These are phyloP conservation scores for Cenchrus purpureus DNA, from an alignment of 176 grass and related monocot genomes.

Conservation along the genomic window DNA sequence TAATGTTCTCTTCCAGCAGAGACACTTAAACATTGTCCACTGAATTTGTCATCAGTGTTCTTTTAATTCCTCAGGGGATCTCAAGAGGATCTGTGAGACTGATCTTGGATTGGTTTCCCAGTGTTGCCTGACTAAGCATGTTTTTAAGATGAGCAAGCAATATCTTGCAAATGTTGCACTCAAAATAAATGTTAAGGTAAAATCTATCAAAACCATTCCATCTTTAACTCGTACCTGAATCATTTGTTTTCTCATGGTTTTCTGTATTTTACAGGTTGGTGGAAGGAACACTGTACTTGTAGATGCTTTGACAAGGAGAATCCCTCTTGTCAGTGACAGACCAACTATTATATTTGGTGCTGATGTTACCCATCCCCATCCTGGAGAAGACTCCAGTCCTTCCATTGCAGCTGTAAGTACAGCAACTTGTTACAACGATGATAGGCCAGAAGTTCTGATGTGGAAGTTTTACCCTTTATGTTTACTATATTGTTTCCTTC, in stretches of 20 bases:
- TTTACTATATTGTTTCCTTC: background rate
- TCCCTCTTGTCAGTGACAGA: constrained; percentile 81
- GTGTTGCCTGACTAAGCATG: constrained; percentile 95
- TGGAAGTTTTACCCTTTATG: constrained; percentile 1
- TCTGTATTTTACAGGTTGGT: constrained; percentile 62
- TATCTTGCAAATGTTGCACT: constrained; percentile 95
- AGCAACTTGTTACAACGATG: background rate
- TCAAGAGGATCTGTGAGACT: constrained; percentile 96
- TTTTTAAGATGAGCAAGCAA: constrained; percentile 95
- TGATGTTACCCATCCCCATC: constrained; percentile 95
- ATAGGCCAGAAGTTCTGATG: background rate
- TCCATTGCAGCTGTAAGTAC: constrained; percentile 95
- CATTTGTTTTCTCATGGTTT: constrained; percentile 2
- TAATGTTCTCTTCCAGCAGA: constrained; percentile 46
- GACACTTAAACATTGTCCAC: background rate
- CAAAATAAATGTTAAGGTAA: constrained; percentile 96
- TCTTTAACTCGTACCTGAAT: constrained; percentile 3
- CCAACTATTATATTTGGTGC: constrained; percentile 97
- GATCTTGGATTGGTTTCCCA: constrained; percentile 97
- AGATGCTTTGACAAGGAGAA: constrained; percentile 78
- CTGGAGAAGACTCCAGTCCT: constrained; percentile 93
- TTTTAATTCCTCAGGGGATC: constrained; percentile 62
- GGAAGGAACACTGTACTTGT: constrained; percentile 91
- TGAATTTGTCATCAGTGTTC: constrained; percentile 24
- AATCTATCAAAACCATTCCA: constrained; percentile 15